Conservation (phyloP, 208 protist species). For the Trypanosoma brucei region DNA sequence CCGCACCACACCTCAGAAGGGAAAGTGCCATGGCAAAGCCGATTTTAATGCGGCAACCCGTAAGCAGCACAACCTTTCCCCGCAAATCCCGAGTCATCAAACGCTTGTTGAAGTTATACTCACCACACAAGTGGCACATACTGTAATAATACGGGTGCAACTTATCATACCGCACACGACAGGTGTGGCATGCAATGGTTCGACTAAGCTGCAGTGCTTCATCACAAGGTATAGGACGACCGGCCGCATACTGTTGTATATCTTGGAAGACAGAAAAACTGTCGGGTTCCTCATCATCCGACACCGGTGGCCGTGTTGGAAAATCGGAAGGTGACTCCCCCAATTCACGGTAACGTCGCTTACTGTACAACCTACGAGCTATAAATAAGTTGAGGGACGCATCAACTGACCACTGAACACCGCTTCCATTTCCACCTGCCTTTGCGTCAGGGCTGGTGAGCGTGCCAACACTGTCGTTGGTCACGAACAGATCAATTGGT, state of each 20-base stretch:
- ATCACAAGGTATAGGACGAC: slow-evolving; percentile 31
- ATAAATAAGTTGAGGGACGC: slow-evolving; percentile 69
- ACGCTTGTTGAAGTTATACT: slow-evolving; percentile 95
- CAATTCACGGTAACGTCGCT: slow-evolving; percentile 20
- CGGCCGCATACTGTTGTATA: slow-evolving; percentile 56
- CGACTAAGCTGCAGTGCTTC: slow-evolving; percentile 30
- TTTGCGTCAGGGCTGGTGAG: background rate
- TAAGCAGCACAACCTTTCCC: slow-evolving; percentile 91
- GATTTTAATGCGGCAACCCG: slow-evolving; percentile 91
- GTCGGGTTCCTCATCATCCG: slow-evolving; percentile 63
- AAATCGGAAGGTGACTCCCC: slow-evolving; percentile 55
- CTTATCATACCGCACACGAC: slow-evolving; percentile 76
- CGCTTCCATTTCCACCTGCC: background rate
- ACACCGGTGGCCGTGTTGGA: slow-evolving; percentile 40
- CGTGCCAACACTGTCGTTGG: background rate
- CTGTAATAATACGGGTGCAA: slow-evolving; percentile 97
- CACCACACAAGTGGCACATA: slow-evolving; percentile 93
- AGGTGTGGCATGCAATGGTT: slow-evolving; percentile 80
- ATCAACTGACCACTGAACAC: slow-evolving; percentile 23
- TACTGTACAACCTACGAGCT: slow-evolving; percentile 57
- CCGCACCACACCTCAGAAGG: slow-evolving; percentile 78
- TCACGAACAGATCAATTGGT: background rate
- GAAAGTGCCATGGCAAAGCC: slow-evolving; percentile 91
- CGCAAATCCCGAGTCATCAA: slow-evolving; percentile 85
- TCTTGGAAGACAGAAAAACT: slow-evolving; percentile 71